Evolutionary conservation across 495 filamentous ascomycete genomes (phyloP), one percentile per base, ranked within the genome.

Genomic region (Podospora bellae-mahoneyi): DNA sequence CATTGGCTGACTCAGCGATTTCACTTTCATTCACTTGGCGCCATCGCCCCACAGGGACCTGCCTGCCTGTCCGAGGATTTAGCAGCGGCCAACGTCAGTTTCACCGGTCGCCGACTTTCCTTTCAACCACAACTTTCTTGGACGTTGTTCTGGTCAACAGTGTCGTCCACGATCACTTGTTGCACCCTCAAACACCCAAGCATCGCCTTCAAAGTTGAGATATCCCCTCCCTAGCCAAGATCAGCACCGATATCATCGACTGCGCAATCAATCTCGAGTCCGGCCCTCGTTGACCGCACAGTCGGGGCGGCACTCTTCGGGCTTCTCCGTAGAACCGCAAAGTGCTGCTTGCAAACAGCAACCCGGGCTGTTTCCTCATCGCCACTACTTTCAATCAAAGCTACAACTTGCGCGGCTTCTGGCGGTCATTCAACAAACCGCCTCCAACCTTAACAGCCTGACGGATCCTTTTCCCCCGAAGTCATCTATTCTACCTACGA

Each of bases 1-100:
- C 23, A 48, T 13, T 48, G 39, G 39, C 39, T 48, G 39, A 48
- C 39, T 48, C 39, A 48, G 9, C 3, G 7, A 10, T 16, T 48
- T 48, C 39, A 48, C 39, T 13, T 16, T 2, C 39, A 16, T 16
- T 48, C 0, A 10, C 34, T 5, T 10, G 10, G 34, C 0, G 34
- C 6, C 34, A 3, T 48, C 6, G 39, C 39, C 15, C 30, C 30
- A 32, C 30, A 32, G 30, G 30, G 9, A 16, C 15, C 15, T 16
- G 15, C 39, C 13, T 3, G 39, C 13, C 15, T 13, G 18, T 23
- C 23, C 23, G 18, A 19, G 55, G 55, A 20, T 23, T 58, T 58
- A 23, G 55, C 55, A 58, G 5, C n/a, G 55, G 55, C 55, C 55
- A 58, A 58, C 55, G 55, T 58, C 55, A 58, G 3, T 58, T 58